A percentile compares a stretch with the other conserved stretches of the same genome.
phyloP scores from a whole-genome alignment of 768 basidiomycete genomes.

The Tylopilus subfusipes region DNA sequence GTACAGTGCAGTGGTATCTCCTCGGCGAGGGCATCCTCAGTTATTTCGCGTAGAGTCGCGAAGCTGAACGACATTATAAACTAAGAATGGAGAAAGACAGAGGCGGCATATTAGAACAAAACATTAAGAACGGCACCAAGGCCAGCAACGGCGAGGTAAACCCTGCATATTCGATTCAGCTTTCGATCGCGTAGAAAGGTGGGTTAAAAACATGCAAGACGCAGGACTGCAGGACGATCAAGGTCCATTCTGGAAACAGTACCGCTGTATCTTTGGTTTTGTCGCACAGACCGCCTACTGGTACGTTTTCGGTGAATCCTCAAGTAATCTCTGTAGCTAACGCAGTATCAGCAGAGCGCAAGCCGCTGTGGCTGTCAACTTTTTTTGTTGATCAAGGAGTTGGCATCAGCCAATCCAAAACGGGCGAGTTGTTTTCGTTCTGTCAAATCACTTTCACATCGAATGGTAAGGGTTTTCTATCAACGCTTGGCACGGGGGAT shows the following conservation, averaged over 20 bases:
- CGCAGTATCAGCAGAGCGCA: constrained; percentile 48
- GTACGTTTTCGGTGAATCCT: constrained; percentile 33
- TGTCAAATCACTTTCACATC: constrained; percentile 68
- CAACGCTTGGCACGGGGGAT: not conserved
- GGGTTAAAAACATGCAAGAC: constrained; percentile 29
- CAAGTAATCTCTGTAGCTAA: not conserved
- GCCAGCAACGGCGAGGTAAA: constrained; percentile 61
- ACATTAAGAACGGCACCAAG: constrained; percentile 60
- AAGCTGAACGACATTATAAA: constrained; percentile 3
- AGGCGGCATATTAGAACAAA: constrained; percentile 53
- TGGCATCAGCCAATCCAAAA: constrained; percentile 47
- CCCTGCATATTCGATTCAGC: constrained; percentile 44
- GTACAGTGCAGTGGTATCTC: constrained; percentile 67
- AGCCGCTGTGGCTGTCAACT: constrained; percentile 70
- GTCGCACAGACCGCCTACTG: constrained; percentile 68
- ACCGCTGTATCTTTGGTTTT: constrained; percentile 67
- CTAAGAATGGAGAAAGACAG: not conserved
- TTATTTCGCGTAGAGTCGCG: constrained; percentile 65
- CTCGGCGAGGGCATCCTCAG: constrained; percentile 57
- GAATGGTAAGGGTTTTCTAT: constrained; percentile 42
- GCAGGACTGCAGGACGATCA: constrained; percentile 39
- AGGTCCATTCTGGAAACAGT: constrained; percentile 66
- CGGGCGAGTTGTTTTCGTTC: constrained; percentile 66
- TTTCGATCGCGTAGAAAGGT: constrained; percentile 31
- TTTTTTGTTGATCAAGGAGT: constrained; percentile 60